Evolutionary conservation across 192 early-diverging fungal genomes (phyloP), one percentile per base, ranked within the genome.

Genomic region (Coemansia sp.): DNA sequence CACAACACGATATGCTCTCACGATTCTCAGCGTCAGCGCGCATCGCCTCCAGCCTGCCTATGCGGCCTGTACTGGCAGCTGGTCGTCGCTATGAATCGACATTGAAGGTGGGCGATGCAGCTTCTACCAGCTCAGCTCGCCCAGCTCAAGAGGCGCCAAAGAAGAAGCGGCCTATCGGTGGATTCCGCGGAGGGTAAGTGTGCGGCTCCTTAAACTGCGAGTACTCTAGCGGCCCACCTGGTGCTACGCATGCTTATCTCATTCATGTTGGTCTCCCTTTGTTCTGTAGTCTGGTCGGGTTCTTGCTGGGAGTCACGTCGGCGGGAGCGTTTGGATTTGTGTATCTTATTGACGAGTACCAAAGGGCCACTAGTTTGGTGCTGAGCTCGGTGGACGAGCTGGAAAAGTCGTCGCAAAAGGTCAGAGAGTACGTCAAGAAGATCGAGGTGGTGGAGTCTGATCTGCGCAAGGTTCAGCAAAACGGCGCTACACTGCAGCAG

Each of bases 301-400:
- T 93, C 55, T 68, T 90, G 32, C 56, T 89, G 4, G 91, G 91
- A 19, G 82, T 85, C n/a, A 83, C 87, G 23, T 62, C 78, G 33
- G 81, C 89, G 26, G 86, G 87, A 10, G 81, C 84, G 15, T 74
- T 81, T 22, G 89, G 89, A 23, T 95, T 92, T 65, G 84, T 88
- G 42, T 90, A 88, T 58, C 79, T 95, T 41, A 77, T 95, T 35
- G 89, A 91, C 47, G 89, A 95, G 64, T 93, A 95, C 68, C 83
- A 90, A 40, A 74, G 76, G 34, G 83, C 88, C 2, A 89, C 90
- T 15, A 68, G 66, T 27, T 51, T 84, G 13, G 67, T 93, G 18
- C 73, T 93, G 56, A 67, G 63, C 77, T 83, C 85, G 26, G 88
- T 95, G 22, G 88, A 91, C 57, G 82, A 89, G 51, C 73, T 95